Evolutionary conservation across 305 asterid genomes (phyloP).

Genomic region (Fraxinus ornus): DNA sequence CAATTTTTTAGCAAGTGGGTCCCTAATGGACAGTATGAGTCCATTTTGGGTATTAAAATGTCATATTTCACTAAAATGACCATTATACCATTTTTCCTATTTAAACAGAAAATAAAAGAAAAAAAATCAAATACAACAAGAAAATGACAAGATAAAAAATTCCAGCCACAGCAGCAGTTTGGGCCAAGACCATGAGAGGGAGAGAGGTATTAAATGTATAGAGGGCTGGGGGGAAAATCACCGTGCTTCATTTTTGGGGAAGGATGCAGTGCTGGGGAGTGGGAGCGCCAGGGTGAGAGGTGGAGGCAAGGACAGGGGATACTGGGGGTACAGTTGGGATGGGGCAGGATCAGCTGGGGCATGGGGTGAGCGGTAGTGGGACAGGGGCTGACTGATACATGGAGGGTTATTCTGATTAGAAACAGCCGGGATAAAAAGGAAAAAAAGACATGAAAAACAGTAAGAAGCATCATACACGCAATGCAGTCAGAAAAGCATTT

Average conservation of each 20-base stretch:
- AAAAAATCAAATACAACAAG: too few species aligned
- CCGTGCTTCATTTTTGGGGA: neutral
- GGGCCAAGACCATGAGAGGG: neutral
- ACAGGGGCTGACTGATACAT: neutral
- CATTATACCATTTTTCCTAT: neutral
- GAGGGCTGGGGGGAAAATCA: neutral
- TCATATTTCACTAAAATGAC: neutral
- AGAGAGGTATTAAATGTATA: neutral
- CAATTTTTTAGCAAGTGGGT: neutral
- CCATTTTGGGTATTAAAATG: neutral
- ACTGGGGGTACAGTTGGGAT: neutral
- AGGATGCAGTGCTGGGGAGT: neutral
- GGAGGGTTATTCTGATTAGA: neutral
- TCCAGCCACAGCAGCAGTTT: neutral
- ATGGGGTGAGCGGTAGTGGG: neutral
- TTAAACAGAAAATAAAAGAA: neutral
- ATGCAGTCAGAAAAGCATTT: slow-evolving; percentile 18
- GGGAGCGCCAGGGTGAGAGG: neutral
- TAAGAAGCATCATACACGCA: slow-evolving; percentile 3
- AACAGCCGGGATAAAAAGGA: neutral
- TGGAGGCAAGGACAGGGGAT: neutral
- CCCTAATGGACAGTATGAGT: neutral
- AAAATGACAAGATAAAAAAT: neutral
- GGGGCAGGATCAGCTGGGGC: neutral
- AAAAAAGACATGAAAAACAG: slow-evolving; percentile 9